Percentiles rank a stretch among this genome's conserved stretches.
These are phyloP conservation scores for Anastatica hierochuntica DNA, from an alignment of 345 rosid species.

Conservation along the genomic window DNA sequence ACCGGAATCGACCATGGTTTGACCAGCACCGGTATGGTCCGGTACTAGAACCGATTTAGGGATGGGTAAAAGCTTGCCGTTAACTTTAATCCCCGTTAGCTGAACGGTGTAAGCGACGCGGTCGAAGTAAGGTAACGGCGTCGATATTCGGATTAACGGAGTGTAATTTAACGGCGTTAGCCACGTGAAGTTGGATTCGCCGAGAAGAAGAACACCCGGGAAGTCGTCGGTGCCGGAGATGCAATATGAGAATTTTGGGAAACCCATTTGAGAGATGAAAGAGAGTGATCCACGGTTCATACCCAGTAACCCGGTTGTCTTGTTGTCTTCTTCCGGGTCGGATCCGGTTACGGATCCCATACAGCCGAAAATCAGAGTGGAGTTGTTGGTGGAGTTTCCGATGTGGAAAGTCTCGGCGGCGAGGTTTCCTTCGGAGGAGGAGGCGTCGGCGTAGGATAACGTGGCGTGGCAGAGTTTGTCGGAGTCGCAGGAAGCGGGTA, in stretches of 20 bases:
- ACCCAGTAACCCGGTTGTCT: conserved; percentile 71
- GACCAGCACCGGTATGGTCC: conserved; percentile 94
- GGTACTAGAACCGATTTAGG: conserved; percentile 58
- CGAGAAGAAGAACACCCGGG: conserved; percentile 68
- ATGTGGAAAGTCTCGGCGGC: conserved; percentile 54
- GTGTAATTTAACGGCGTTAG: conserved; percentile 58
- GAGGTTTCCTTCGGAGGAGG: conserved; percentile 80
- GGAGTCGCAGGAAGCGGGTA: conserved; percentile 79
- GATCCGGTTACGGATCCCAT: conserved; percentile 69
- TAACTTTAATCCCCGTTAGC: conserved; percentile 77
- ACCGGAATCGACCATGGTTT: conserved; percentile 93
- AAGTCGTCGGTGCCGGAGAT: conserved; percentile 57
- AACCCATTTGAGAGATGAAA: conserved; percentile 70
- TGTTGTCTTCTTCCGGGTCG: conserved; percentile 55
- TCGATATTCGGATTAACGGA: conserved; percentile 52
- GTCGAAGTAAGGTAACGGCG: conserved; percentile 72
- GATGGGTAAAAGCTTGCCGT: conserved; percentile 39
- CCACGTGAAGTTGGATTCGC: conserved; percentile 63
- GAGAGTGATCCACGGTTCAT: conserved; percentile 91
- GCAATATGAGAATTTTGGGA: conserved; percentile 80
- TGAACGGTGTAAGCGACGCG: conserved; percentile 86
- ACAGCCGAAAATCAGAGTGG: conserved; percentile 67
- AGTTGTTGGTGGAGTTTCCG: conserved; percentile 37
- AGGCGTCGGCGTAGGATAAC: conserved; percentile 75
- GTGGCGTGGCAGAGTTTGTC: conserved; percentile 66